Conservation (phyloP, 2,329 filamentous ascomycete species). For the Xylariomycetidae sp. region DNA sequence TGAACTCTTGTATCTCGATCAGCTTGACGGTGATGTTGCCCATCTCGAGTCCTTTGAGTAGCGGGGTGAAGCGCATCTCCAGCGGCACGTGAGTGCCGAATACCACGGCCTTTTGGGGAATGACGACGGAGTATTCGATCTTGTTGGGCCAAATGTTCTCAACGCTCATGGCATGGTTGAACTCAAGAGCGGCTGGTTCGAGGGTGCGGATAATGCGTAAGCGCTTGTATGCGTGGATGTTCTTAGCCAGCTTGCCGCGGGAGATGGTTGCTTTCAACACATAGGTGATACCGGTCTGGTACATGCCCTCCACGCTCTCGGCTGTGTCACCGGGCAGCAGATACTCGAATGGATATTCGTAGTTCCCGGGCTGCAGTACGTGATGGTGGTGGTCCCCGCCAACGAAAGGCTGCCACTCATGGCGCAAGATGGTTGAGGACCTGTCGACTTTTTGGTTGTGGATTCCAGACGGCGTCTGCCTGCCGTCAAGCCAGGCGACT, state of each 20-base stretch:
- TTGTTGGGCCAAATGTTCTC: constrained; percentile 99
- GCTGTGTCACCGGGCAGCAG: constrained; percentile 65
- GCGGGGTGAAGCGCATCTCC: constrained; percentile 79
- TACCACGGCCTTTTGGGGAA: constrained; percentile 89
- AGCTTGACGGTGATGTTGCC: constrained; percentile 77
- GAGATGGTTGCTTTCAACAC: constrained; percentile 85
- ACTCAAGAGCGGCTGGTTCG: constrained; percentile 68
- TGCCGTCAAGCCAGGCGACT: constrained; percentile 51
- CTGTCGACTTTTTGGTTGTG: constrained; percentile 55
- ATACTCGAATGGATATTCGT: constrained; percentile 76
- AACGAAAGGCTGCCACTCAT: constrained; percentile 64
- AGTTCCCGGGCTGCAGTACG: constrained; percentile 65
- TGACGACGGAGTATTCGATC: constrained; percentile 88
- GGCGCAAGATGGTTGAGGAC: constrained; percentile 55
- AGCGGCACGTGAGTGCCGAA: constrained; percentile 83
- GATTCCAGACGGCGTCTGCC: constrained; percentile 48
- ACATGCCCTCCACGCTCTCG: constrained; percentile 87
- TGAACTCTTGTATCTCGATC: constrained; percentile 70
- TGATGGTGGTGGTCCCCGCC: constrained; percentile 49
- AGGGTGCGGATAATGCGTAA: constrained; percentile 73
- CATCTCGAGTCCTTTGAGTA: constrained; percentile 82
- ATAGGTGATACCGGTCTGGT: constrained; percentile 83
- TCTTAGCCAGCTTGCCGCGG: constrained; percentile 81
- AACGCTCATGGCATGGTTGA: constrained; percentile 86
- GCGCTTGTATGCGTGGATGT: constrained; percentile 73